These are phyloP conservation scores for Penicillium soppii DNA, from an alignment of 495 filamentous ascomycete genomes.

Conservation along the genomic window DNA sequence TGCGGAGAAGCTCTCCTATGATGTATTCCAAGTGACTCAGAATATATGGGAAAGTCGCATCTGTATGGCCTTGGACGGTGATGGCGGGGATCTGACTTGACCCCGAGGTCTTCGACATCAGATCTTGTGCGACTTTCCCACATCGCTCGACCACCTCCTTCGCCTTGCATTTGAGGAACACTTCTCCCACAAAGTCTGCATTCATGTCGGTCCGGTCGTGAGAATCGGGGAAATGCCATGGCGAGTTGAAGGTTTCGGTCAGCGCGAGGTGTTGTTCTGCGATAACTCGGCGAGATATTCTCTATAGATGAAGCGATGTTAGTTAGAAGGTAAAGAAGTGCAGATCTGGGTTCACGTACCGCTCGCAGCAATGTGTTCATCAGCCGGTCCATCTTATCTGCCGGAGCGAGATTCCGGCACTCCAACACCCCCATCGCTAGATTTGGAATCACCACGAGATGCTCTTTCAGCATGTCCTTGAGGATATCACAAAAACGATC, in stretches of 20 bases:
- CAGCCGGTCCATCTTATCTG: slow-evolving; percentile 82
- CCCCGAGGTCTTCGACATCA: slow-evolving; percentile 71
- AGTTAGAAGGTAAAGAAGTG: neutral
- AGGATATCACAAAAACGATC: slow-evolving; percentile 83
- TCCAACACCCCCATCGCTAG: slow-evolving; percentile 93
- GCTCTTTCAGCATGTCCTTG: slow-evolving; percentile 74
- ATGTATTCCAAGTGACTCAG: slow-evolving; percentile 96
- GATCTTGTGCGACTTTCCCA: slow-evolving; percentile 65
- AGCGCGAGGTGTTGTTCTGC: slow-evolving; percentile 96
- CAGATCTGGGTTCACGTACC: slow-evolving; percentile 50
- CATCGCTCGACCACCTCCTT: slow-evolving; percentile 85
- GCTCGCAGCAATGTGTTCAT: slow-evolving; percentile 93
- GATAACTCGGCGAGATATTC: slow-evolving; percentile 94
- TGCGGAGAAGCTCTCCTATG: slow-evolving; percentile 90
- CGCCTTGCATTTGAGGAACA: slow-evolving; percentile 92
- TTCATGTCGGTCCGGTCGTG: slow-evolving; percentile 62
- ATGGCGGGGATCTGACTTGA: slow-evolving; percentile 74
- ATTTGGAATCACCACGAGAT: slow-evolving; percentile 89
- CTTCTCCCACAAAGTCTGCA: slow-evolving; percentile 88
- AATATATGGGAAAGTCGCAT: slow-evolving; percentile 94
- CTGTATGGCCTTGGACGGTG: slow-evolving; percentile 78
- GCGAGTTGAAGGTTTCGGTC: slow-evolving; percentile 93
- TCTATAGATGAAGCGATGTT: slow-evolving; percentile 43
- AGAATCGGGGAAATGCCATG: slow-evolving; percentile 86
- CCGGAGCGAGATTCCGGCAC: slow-evolving; percentile 72